These are phyloP conservation scores for Geotrichum histeridarum DNA, from an alignment of 1,139 yeast species.

Conservation along the genomic window DNA sequence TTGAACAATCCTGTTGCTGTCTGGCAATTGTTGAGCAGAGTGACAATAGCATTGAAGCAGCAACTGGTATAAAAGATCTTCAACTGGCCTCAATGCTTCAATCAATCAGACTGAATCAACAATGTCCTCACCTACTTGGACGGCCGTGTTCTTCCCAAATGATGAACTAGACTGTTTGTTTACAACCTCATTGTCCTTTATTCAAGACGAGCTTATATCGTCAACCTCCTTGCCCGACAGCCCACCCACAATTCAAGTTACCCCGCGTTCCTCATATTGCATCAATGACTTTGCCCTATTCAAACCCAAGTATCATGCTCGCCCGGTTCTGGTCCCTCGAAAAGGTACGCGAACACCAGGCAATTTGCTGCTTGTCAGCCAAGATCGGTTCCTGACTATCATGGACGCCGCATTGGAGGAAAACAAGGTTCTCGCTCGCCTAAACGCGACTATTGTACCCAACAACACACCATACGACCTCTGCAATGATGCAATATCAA, in stretches of 20 bases:
- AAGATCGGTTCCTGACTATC: not conserved
- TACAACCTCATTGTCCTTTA: not conserved
- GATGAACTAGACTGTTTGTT: not conserved
- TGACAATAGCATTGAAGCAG: too few relatives aligned
- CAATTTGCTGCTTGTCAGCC: not conserved
- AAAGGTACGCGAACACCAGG: not conserved
- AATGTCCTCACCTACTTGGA: not conserved
- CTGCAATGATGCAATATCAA: too few relatives aligned
- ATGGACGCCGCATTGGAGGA: constrained; percentile 1
- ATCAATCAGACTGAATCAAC: not conserved
- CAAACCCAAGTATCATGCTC: constrained; percentile 4
- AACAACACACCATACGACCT: not conserved
- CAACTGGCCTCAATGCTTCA: too few relatives aligned
- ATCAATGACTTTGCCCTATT: not conserved
- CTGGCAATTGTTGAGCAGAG: too few relatives aligned
- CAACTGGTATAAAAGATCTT: too few relatives aligned
- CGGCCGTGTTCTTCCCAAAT: not conserved
- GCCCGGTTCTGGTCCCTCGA: not conserved
- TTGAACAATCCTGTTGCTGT: too few relatives aligned
- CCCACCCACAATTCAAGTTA: not conserved
- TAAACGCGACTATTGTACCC: not conserved
- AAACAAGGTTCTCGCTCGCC: not conserved
- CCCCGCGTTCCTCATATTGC: not conserved
- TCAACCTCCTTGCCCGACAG: not conserved
- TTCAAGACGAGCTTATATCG: not conserved